phyloP scores from a whole-genome alignment of 192 early-diverging fungal species.

The Umbelopsis vinacea region DNA sequence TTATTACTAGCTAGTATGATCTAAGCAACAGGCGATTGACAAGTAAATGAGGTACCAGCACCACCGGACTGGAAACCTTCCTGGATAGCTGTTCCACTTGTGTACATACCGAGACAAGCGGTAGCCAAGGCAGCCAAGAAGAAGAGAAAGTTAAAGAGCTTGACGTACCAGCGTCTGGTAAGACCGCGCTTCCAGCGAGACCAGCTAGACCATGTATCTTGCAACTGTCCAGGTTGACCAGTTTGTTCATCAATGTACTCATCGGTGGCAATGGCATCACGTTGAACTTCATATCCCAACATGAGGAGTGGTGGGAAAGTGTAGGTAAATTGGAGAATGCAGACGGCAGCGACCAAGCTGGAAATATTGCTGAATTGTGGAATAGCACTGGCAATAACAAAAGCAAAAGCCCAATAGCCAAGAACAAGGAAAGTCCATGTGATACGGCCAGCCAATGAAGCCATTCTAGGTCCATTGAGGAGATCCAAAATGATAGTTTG shows the following conservation, averaged over 20 bases:
- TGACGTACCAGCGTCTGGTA: constrained; percentile 25
- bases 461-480: constrained; percentile 14
- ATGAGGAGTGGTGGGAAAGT: constrained; percentile 32
- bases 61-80: neutral
- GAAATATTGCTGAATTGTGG: constrained; percentile 32
- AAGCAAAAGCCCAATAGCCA: constrained; percentile 34
- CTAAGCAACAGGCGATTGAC: constrained; percentile 19
- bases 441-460: constrained; percentile 12
- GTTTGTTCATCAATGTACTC: neutral
- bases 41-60: constrained; percentile 23
- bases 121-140: constrained; percentile 23
- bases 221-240: neutral
- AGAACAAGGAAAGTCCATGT: constrained; percentile 30
- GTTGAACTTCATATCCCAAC: constrained; percentile 26
- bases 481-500: constrained; percentile 26
- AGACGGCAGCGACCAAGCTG: constrained; percentile 30
- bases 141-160: constrained; percentile 24
- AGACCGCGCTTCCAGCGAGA: constrained; percentile 22
- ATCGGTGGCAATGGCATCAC: constrained; percentile 21
- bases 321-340: constrained; percentile 37
- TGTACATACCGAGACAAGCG: constrained; percentile 27
- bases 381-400: constrained; percentile 27
- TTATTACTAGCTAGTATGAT: neutral
- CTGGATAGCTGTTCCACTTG: constrained; percentile 5
- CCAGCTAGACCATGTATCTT: neutral